A percentile compares a stretch with the other conserved stretches of the same genome.
Conservation (phyloP, 148 eudicot species). For the Cornus suecica region DNA sequence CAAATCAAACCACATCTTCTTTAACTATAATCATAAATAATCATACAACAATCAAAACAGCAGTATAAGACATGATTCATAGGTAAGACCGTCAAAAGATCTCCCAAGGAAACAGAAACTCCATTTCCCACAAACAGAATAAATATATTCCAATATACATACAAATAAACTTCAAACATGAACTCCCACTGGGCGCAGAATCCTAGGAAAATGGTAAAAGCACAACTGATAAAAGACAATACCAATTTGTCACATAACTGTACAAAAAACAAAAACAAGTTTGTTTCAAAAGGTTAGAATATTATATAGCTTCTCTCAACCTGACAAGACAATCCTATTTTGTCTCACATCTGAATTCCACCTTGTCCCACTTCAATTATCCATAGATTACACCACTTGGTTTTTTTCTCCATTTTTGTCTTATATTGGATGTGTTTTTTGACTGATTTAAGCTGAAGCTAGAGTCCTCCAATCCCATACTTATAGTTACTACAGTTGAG, state of each 20-base stretch:
- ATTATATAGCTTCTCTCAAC: constrained; percentile 5
- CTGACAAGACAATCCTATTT: not conserved
- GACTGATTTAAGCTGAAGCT: too few species aligned
- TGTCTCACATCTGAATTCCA: too few species aligned
- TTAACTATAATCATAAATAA: too few species aligned
- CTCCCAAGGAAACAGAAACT: not conserved
- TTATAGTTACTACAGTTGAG: not conserved
- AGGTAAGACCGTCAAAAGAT: not conserved
- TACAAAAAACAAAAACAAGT: not conserved
- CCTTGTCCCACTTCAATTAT: not conserved
- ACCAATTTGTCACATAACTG: not conserved
- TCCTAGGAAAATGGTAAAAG: not conserved
- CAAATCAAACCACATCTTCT: too few species aligned
- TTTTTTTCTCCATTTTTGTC: not conserved
- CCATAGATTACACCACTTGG: constrained; percentile 1
- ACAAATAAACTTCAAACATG: not conserved
- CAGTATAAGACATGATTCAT: not conserved
- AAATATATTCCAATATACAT: not conserved
- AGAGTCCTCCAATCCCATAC: too few species aligned
- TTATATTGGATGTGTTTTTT: not conserved
- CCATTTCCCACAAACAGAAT: not conserved
- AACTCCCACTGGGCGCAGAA: not conserved
- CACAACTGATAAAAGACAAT: not conserved
- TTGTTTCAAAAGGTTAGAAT: not conserved
- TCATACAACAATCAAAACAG: not conserved